Percentiles rank a stretch among this genome's conserved stretches.
These are phyloP conservation scores for Candida nemodendra DNA, from an alignment of 805 yeast genomes.

Conservation along the genomic window DNA sequence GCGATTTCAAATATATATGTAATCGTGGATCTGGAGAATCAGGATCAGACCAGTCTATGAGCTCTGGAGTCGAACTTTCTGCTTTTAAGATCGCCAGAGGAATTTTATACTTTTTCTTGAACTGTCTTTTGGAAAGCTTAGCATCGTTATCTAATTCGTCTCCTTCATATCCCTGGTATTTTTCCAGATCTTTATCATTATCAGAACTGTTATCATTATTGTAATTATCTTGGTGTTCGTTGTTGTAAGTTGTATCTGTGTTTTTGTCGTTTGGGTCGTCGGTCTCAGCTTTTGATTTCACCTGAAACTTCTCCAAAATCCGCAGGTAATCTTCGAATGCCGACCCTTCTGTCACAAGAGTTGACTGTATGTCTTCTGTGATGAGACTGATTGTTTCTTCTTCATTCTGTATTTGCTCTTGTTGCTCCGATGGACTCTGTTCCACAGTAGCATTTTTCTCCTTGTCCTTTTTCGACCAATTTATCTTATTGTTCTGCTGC, in stretches of 20 bases:
- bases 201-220: constrained; percentile 10
- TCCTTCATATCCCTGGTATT: constrained; percentile 19
- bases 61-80: constrained; percentile 58
- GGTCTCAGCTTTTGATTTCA: neutral
- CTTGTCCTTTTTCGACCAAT: neutral
- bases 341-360: constrained; percentile 13
- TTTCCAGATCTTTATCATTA: constrained; percentile 13
- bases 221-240: neutral
- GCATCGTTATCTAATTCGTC: constrained; percentile 25
- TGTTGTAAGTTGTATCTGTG: constrained; percentile 18
- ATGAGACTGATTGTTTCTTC: neutral
- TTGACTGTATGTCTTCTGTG: constrained; percentile 6
- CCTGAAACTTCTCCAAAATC: constrained; percentile 23
- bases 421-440: neutral
- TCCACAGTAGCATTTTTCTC: neutral
- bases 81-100: constrained; percentile 70
- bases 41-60: constrained; percentile 84
- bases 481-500: constrained; percentile 3
- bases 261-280: neutral
- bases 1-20: constrained; percentile 60
- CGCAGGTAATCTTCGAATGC: constrained; percentile 15
- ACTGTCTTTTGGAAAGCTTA: constrained; percentile 47
- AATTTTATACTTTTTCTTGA: constrained; percentile 51
- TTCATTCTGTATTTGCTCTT: neutral
- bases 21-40: constrained; percentile 79